phyloP scores from a whole-genome alignment of 495 filamentous ascomycete genomes.

The Tuber microsphaerosporum region DNA sequence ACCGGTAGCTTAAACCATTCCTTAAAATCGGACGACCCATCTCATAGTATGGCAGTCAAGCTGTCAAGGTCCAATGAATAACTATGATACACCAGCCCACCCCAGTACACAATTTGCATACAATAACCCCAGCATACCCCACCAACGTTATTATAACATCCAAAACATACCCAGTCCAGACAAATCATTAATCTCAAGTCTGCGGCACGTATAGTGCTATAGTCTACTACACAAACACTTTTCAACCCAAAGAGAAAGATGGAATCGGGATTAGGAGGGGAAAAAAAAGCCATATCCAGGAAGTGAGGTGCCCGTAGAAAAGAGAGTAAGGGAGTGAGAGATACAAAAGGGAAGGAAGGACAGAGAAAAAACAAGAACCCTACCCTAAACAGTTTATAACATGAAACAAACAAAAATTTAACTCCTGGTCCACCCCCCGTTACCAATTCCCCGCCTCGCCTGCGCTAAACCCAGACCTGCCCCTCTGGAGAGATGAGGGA shows the following conservation, averaged over 20 bases:
- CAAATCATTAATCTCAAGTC: neutral
- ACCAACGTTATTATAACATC: neutral
- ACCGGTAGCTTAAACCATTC: neutral
- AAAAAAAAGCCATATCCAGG: neutral
- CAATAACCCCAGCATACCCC: neutral
- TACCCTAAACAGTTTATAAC: neutral
- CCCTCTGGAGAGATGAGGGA: neutral
- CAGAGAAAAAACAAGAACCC: neutral
- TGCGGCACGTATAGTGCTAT: neutral
- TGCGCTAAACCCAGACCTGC: neutral
- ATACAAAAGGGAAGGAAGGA: neutral
- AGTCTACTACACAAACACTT: conserved; percentile 4
- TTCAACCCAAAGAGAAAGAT: neutral
- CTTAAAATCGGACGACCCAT: neutral
- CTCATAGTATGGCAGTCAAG: neutral
- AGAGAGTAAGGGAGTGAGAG: neutral
- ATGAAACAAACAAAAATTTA: neutral
- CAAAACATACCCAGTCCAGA: neutral
- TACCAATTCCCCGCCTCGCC: neutral
- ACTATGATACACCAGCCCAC: neutral
- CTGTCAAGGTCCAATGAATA: neutral
- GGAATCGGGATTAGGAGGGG: neutral
- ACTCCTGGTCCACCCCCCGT: neutral
- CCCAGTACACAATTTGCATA: neutral
- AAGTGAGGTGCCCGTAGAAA: neutral